Evolutionary conservation across 1,139 yeast species (phyloP).

Genomic region (Kodamaea alishanica): DNA sequence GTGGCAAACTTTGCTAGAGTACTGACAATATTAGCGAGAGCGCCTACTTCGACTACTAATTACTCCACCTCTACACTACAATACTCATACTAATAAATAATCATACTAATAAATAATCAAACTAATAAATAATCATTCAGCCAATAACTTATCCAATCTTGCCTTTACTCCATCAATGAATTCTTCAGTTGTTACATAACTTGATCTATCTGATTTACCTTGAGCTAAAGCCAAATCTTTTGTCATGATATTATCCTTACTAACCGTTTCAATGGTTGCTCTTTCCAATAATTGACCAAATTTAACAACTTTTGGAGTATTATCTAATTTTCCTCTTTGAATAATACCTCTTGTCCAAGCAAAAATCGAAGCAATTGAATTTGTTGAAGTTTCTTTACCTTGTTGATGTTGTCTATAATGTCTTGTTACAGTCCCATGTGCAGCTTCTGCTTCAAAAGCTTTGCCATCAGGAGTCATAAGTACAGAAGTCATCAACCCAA

Average conservation of each 20-base stretch:
- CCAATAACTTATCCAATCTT: slow-evolving; percentile 37
- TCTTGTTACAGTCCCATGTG: slow-evolving; percentile 86
- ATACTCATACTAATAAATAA: not conserved
- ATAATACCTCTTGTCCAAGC: slow-evolving; percentile 86
- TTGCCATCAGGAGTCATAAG: slow-evolving; percentile 85
- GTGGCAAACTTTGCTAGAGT: too few species aligned
- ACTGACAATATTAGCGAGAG: too few species aligned
- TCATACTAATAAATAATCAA: slow-evolving; percentile 3
- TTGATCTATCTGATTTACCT: slow-evolving; percentile 61
- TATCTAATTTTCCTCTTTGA: slow-evolving; percentile 75
- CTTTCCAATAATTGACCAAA: slow-evolving; percentile 65
- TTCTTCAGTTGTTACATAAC: slow-evolving; percentile 73
- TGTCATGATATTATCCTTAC: slow-evolving; percentile 73
- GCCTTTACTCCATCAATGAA: slow-evolving; percentile 69
- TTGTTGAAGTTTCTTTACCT: slow-evolving; percentile 81
- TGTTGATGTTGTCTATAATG: slow-evolving; percentile 81
- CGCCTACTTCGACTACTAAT: too few species aligned
- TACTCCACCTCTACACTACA: too few species aligned
- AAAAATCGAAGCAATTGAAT: slow-evolving; percentile 79
- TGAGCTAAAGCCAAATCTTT: slow-evolving; percentile 76
- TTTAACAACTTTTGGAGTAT: slow-evolving; percentile 64
- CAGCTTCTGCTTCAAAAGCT: slow-evolving; percentile 80
- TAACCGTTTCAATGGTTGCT: slow-evolving; percentile 70
- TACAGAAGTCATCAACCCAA: slow-evolving; percentile 81
- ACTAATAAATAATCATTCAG: slow-evolving; percentile 3